A percentile compares a stretch with the other conserved stretches of the same genome.
Evolutionary conservation across 257 asterid genomes (phyloP).

Genomic region (Rhazya stricta): DNA sequence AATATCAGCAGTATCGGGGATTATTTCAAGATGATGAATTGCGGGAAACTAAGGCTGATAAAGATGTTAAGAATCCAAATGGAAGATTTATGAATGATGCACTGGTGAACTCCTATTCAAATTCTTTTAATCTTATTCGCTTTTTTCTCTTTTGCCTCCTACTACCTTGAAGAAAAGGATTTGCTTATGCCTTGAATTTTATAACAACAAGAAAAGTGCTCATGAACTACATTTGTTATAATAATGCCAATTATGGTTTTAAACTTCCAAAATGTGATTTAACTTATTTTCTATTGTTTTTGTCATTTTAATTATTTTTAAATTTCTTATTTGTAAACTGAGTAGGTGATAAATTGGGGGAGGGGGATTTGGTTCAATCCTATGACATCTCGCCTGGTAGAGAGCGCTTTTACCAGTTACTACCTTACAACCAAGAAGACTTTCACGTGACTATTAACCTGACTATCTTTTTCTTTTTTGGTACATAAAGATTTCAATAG

Average conservation of each 20-base stretch:
- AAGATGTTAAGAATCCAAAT: background rate
- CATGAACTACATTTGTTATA: background rate
- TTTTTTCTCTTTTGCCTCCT: conserved; percentile 2
- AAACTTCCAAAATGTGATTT: background rate
- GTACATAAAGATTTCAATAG: background rate
- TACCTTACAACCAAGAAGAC: background rate
- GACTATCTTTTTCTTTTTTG: background rate
- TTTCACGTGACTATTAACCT: background rate
- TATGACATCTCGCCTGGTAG: too few species aligned
- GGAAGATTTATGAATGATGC: conserved; percentile 15
- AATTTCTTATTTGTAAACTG: too few species aligned
- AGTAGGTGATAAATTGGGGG: too few species aligned
- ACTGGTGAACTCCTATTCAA: conserved; percentile 17
- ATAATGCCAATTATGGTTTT: background rate
- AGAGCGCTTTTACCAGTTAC: background rate
- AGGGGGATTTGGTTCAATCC: too few species aligned
- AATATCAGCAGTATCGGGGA: conserved; percentile 26
- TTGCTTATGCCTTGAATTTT: background rate
- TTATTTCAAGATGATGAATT: conserved; percentile 20
- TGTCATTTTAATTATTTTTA: too few species aligned
- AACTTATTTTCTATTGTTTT: too few species aligned
- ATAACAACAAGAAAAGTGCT: background rate
- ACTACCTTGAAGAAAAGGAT: background rate
- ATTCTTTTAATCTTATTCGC: conserved; percentile 1
- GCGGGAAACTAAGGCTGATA: conserved; percentile 20